phyloP scores from a whole-genome alignment of 2,329 filamentous ascomycete genomes.

The Xylariales sp. region DNA sequence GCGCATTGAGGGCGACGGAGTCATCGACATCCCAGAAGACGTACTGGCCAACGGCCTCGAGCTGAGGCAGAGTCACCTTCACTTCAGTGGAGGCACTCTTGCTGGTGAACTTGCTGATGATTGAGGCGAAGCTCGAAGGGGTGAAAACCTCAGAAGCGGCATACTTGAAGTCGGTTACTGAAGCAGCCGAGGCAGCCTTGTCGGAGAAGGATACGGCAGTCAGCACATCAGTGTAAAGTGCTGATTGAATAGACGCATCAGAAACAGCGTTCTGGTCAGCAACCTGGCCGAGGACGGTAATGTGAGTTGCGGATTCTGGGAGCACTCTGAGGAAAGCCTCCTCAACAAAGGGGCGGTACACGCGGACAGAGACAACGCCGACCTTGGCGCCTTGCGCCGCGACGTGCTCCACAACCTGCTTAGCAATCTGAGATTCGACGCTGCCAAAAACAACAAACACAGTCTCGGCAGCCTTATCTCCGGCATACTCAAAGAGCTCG shows the following conservation, averaged over 20 bases:
- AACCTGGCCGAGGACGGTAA: conserved; percentile 90
- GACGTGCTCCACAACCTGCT: conserved; percentile 72
- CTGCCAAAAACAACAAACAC: conserved; percentile 93
- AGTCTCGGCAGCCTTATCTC: conserved; percentile 72
- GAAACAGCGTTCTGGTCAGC: conserved; percentile 65
- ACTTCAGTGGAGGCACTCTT: conserved; percentile 47
- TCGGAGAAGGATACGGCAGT: conserved; percentile 77
- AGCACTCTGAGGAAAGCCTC: conserved; percentile 84
- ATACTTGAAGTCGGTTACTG: conserved; percentile 85
- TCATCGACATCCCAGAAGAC: conserved; percentile 90
- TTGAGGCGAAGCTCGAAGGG: conserved; percentile 47
- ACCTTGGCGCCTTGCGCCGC: conserved; percentile 71
- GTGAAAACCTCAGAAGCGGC: conserved; percentile 59
- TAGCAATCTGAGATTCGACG: conserved; percentile 79
- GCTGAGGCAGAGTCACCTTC: conserved; percentile 31
- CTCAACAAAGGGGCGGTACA: conserved; percentile 94
- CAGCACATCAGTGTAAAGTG: conserved; percentile 86
- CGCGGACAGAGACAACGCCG: conserved; percentile 83
- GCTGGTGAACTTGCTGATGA: conserved; percentile 44
- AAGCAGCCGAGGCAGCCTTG: conserved; percentile 57
- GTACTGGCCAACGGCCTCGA: conserved; percentile 71
- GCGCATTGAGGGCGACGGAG: conserved; percentile 62
- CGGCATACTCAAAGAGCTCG: conserved; percentile 88
- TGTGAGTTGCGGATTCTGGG: conserved; percentile 67
- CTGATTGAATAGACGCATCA: conserved; percentile 75